Conservation (phyloP, 371 early-diverging fungal genomes). For the Lichtheimia ramosa region DNA sequence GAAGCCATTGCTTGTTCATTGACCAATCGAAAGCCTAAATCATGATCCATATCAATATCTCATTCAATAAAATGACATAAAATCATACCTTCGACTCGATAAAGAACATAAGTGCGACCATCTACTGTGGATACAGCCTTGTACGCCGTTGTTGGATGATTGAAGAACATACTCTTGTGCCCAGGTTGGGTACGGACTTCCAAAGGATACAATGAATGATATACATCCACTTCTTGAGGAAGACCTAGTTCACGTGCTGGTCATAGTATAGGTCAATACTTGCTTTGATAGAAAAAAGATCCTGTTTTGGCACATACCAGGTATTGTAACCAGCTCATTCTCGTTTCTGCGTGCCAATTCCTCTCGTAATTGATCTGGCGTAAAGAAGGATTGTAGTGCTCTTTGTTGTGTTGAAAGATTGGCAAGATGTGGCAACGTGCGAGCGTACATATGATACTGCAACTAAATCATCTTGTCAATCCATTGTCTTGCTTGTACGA, state of each 20-base stretch:
- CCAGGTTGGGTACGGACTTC: slow-evolving; percentile 44
- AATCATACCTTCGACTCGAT: slow-evolving; percentile 75
- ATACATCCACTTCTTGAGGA: slow-evolving; percentile 53
- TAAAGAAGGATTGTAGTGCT: slow-evolving; percentile 76
- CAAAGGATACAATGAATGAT: slow-evolving; percentile 74
- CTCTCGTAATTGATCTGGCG: slow-evolving; percentile 80
- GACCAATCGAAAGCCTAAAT: slow-evolving; percentile 52
- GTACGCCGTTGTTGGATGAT: slow-evolving; percentile 78
- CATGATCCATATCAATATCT: too few species aligned
- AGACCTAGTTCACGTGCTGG: slow-evolving; percentile 56
- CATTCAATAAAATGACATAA: not conserved
- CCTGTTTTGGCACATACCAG: slow-evolving; percentile 33
- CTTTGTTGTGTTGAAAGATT: slow-evolving; percentile 75
- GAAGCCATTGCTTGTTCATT: slow-evolving; percentile 79
- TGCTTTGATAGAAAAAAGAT: not conserved
- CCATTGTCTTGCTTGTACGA: not conserved
- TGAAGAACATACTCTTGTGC: slow-evolving; percentile 61
- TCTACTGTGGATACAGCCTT: slow-evolving; percentile 82
- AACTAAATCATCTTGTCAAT: slow-evolving; percentile 35
- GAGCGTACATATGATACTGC: slow-evolving; percentile 76
- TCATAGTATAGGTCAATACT: not conserved
- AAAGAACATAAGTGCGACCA: slow-evolving; percentile 79
- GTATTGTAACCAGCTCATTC: slow-evolving; percentile 55
- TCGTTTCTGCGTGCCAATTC: slow-evolving; percentile 76
- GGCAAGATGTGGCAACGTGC: slow-evolving; percentile 67